Percentiles rank a stretch among this genome's conserved stretches.
Evolutionary conservation across 139 green algal genomes (phyloP).

Genomic region (Nannochloris sp.): DNA sequence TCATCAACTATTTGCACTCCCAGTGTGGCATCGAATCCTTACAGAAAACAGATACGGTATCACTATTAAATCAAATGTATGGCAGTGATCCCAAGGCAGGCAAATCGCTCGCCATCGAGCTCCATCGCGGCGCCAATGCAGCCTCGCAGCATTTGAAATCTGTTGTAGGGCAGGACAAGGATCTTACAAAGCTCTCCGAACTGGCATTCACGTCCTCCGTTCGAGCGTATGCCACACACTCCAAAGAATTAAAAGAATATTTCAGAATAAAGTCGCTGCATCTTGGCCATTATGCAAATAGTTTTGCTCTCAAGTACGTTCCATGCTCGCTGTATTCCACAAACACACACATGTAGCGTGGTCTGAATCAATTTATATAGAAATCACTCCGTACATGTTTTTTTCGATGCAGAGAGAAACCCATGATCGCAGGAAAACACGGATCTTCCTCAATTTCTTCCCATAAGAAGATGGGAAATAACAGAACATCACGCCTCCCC

Average conservation of each 20-base stretch:
- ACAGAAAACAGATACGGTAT: conserved; percentile 6
- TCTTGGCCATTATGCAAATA: conserved; percentile 83
- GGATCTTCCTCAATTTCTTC: neutral
- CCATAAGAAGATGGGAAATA: neutral
- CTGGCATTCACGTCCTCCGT: conserved; percentile 81
- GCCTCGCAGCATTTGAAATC: conserved; percentile 33
- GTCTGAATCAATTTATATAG: neutral
- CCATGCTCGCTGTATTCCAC: neutral
- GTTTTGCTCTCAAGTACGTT: conserved; percentile 61
- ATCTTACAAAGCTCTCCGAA: conserved; percentile 37
- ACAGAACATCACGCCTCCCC: neutral
- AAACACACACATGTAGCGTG: neutral
- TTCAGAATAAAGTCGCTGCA: conserved; percentile 85
- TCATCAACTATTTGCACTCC: conserved; percentile 55
- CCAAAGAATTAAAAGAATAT: conserved; percentile 52
- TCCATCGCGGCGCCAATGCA: conserved; percentile 22
- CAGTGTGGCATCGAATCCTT: conserved; percentile 25
- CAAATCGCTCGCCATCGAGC: conserved; percentile 19
- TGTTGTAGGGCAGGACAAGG: conserved; percentile 26
- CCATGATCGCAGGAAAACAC: neutral
- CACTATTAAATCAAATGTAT: conserved; percentile 15
- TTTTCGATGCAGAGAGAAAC: neutral
- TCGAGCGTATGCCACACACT: conserved; percentile 76
- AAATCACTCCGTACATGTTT: neutral
- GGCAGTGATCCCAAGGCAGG: conserved; percentile 1